phyloP scores from a whole-genome alignment of 2,329 filamentous ascomycete genomes.

The Monilinia polystroma region DNA sequence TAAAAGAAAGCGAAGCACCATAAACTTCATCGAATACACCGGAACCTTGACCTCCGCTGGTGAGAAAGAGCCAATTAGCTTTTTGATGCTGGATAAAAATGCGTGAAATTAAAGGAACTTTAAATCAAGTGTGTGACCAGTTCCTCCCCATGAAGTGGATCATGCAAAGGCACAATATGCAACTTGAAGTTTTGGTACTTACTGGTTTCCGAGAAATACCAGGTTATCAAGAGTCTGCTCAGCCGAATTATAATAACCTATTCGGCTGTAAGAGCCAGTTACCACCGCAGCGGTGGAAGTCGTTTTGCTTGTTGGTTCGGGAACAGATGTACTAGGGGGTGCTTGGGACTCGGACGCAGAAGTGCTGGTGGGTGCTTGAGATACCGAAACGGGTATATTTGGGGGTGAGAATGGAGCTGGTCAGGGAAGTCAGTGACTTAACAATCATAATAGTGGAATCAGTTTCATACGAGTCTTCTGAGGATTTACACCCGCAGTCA shows the following conservation, averaged over 20 bases:
- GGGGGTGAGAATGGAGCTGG: background rate
- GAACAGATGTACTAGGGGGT: background rate
- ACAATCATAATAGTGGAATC: background rate
- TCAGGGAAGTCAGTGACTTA: background rate
- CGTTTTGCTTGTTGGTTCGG: slow-evolving; percentile 28
- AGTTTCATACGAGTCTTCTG: background rate
- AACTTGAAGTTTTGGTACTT: background rate
- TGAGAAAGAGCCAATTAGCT: background rate
- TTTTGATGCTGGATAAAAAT: background rate
- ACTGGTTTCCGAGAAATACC: slow-evolving; percentile 56
- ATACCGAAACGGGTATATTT: background rate
- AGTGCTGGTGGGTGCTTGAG: background rate
- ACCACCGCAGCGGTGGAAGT: background rate
- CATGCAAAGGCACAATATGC: background rate
- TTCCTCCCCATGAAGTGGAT: background rate
- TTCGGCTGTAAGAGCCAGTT: slow-evolving; percentile 43
- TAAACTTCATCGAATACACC: slow-evolving; percentile 49
- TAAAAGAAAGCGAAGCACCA: slow-evolving; percentile 30
- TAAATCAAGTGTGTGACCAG: too few species aligned
- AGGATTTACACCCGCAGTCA: background rate
- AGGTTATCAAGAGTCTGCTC: slow-evolving; percentile 50
- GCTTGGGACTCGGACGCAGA: background rate
- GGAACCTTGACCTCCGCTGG: slow-evolving; percentile 51
- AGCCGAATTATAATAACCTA: slow-evolving; percentile 49
- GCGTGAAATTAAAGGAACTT: background rate